phyloP scores from a whole-genome alignment of 176 grass and related monocot species.

The Lolium rigidum region DNA sequence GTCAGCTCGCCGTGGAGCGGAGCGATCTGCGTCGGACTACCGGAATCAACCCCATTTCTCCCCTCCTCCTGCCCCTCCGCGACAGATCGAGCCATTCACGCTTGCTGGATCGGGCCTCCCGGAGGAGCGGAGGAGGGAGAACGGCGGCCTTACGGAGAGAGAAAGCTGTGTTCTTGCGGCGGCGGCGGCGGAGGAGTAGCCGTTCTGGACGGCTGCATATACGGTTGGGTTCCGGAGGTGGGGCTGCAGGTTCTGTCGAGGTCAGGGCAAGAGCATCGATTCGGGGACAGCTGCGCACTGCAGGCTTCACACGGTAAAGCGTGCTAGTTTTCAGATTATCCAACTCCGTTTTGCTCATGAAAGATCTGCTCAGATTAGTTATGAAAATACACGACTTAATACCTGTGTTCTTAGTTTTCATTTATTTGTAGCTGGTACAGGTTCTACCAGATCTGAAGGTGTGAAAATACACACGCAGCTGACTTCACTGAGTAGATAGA shows the following conservation, averaged over 20 bases:
- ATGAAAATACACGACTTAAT: neutral
- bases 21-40: neutral
- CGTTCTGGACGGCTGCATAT: neutral
- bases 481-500: too few relatives aligned
- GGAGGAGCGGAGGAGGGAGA: conserved; percentile 17
- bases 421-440: neutral
- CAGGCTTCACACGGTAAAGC: neutral
- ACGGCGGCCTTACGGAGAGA: neutral
- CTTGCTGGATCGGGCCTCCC: neutral
- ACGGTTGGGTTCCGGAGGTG: neutral
- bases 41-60: neutral
- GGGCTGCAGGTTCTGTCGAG: neutral
- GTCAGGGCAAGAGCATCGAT: neutral
- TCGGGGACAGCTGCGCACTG: neutral
- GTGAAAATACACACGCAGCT: too few relatives aligned
- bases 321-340: neutral
- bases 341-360: neutral
- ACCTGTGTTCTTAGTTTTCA: neutral
- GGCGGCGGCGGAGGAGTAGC: too few relatives aligned
- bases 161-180: neutral
- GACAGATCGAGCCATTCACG: neutral
- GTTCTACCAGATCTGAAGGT: conserved; percentile 4
- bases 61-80: neutral
- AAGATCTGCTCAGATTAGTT: neutral
- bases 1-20: neutral